Evolutionary conservation across 257 asterid genomes (phyloP), one percentile per base, ranked within the genome.

Genomic region (Nicotiana attenuata): DNA sequence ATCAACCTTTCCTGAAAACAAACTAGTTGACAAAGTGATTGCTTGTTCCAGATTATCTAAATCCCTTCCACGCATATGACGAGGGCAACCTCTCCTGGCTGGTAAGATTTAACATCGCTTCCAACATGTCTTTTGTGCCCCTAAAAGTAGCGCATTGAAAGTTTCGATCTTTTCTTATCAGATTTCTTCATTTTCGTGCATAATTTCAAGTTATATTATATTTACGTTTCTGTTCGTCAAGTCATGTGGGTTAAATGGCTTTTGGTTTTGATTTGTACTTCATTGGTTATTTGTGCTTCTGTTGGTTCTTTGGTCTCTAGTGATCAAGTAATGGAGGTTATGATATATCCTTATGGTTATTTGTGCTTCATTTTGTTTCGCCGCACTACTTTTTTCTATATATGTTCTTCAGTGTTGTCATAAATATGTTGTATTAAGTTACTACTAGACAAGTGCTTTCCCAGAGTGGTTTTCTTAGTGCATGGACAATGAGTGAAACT

Each of bases 1-100:
- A 13, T 69, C 59, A 38, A 3, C 59, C 29, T 45, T 45, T 0
- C 13, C 7, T 10, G 14, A 20, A 41, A 8, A 69, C 78, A 5
- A 41, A 71, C 35, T 15, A 8, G 41, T 19, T 73, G 10, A 73
- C 61, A 50, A 2, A 0, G 9, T 75, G 45, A 75, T 81, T 68
- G 65, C 77, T n/a, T 80, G 81, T 22, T 84, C 89, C 92, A 95
- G 98, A 95, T 91, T 95, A 95, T 88, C 97, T 92, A 83, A 92
- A 89, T 76, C 95, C 97, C 19, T 93, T 95, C 87, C 99, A 95
- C 82, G 99, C 98, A 13, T 95, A 95, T 85, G 99, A 95, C 75
- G 98, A 95, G 77, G 99, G 99, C 57, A 95, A 95, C 83, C 96
- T 95, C 66, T 95, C 99, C 78, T 95, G 99, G 99, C 97, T 93